These are phyloP conservation scores for Scleromitrula shiraiana DNA, from an alignment of 2,329 filamentous ascomycete species.

Conservation along the genomic window DNA sequence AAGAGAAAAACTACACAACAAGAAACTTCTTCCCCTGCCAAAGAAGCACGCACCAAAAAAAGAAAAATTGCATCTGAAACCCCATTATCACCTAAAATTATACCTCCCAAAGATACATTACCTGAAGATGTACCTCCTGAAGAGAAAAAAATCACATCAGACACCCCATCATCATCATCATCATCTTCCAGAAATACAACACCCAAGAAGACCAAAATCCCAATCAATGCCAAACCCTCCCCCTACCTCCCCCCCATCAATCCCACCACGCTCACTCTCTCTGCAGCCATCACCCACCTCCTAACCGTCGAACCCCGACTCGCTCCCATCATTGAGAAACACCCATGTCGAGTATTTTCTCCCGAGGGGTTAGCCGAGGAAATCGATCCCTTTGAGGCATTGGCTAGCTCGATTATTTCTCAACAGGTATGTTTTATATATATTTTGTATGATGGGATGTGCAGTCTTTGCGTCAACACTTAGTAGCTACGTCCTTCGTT, in stretches of 20 bases:
- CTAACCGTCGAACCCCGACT: conserved; percentile 66
- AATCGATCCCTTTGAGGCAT: conserved; percentile 79
- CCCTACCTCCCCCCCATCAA: conserved; percentile 8
- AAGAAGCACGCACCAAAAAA: conserved; percentile 18
- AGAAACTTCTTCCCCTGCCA: conserved; percentile 8
- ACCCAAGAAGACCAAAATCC: neutral
- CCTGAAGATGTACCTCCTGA: no score
- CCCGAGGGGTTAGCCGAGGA: conserved; percentile 73
- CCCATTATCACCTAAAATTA: no score
- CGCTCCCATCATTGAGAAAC: conserved; percentile 60
- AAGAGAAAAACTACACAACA: conserved; percentile 22
- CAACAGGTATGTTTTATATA: conserved; percentile 70
- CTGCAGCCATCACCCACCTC: conserved; percentile 68
- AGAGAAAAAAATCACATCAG: no score
- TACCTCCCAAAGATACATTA: no score
- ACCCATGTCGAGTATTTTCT: conserved; percentile 73
- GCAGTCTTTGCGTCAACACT: no score
- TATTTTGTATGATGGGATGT: no score
- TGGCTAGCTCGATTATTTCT: conserved; percentile 83
- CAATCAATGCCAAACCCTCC: conserved; percentile 5
- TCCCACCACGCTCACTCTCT: conserved; percentile 62
- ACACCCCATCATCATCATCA: no score
- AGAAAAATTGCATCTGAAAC: neutral
- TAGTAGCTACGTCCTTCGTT: no score
- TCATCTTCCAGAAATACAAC: neutral